A percentile compares a stretch with the other conserved stretches of the same genome.
phyloP scores from a whole-genome alignment of 257 asterid species.

The Gentiana straminea region DNA sequence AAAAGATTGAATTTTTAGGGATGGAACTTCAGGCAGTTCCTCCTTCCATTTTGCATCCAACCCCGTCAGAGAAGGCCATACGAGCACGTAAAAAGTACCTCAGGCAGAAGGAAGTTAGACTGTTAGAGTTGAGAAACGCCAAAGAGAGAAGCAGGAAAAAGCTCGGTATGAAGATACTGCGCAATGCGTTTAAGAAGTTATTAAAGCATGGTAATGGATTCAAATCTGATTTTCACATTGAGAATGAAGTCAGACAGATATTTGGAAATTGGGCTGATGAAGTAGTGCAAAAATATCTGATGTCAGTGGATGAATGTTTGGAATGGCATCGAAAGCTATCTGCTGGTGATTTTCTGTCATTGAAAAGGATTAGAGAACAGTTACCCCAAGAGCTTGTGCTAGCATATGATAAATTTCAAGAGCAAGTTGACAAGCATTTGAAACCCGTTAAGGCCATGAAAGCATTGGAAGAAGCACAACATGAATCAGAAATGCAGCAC shows the following conservation, averaged over 20 bases:
- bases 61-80: conserved; percentile 70
- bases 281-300: conserved; percentile 44
- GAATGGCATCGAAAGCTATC: conserved; percentile 75
- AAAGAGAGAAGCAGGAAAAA: conserved; percentile 72
- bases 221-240: conserved; percentile 44
- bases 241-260: conserved; percentile 47
- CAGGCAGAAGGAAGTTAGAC: conserved; percentile 73
- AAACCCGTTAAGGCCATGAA: conserved; percentile 57
- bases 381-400: conserved; percentile 68
- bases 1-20: conserved; percentile 77
- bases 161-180: conserved; percentile 63
- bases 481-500: conserved; percentile 55
- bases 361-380: conserved; percentile 60
- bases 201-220: conserved; percentile 43
- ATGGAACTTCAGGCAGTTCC: conserved; percentile 95
- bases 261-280: conserved; percentile 79
- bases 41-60: conserved; percentile 66
- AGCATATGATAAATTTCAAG: conserved; percentile 64
- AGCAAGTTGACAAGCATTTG: conserved; percentile 58
- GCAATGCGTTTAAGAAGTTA: conserved; percentile 51
- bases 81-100: conserved; percentile 79
- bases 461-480: conserved; percentile 46
- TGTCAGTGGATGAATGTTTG: conserved; percentile 59
- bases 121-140: conserved; percentile 62
- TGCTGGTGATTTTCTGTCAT: conserved; percentile 68